A percentile compares a stretch with the other conserved stretches of the same genome.
Conservation (phyloP, 225 moss, liverwort and hornwort genomes). For the Physcomitrium patens region DNA sequence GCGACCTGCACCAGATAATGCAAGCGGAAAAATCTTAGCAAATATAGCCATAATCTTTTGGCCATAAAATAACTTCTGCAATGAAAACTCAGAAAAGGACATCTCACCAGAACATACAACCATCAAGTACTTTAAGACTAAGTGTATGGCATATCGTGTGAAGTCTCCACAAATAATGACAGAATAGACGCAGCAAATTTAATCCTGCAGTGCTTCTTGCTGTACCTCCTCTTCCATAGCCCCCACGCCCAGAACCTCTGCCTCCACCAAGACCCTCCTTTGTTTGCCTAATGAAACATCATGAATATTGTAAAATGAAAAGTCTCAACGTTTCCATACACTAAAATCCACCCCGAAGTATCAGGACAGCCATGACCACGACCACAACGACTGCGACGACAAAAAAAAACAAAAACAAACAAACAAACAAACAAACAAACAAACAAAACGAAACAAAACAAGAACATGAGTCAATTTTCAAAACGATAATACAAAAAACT, state of each 20-base stretch:
- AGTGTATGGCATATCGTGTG: conserved; percentile 1
- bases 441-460: too few relatives aligned
- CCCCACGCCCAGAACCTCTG: conserved; percentile 88
- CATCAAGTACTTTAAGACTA: neutral
- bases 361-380: too few relatives aligned
- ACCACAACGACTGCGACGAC: too few relatives aligned
- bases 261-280: conserved; percentile 85
- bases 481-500: too few relatives aligned
- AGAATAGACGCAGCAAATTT: conserved; percentile 16
- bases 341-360: neutral
- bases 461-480: neutral
- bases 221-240: conserved; percentile 79
- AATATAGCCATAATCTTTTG: conserved; percentile 1
- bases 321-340: neutral
- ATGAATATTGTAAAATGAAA: conserved; percentile 12
- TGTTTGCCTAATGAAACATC: conserved; percentile 73
- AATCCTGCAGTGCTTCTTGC: conserved; percentile 69
- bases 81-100: neutral
- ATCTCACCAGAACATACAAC: neutral
- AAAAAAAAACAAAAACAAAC: too few relatives aligned
- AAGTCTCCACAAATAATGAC: neutral
- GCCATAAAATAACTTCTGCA: conserved; percentile 4
- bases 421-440: neutral
- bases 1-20: conserved; percentile 59
- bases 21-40: neutral